A percentile compares a stretch with the other conserved stretches of the same genome.
These are phyloP conservation scores for Quillaja saponaria DNA, from an alignment of 306 rosid genomes.

Conservation along the genomic window DNA sequence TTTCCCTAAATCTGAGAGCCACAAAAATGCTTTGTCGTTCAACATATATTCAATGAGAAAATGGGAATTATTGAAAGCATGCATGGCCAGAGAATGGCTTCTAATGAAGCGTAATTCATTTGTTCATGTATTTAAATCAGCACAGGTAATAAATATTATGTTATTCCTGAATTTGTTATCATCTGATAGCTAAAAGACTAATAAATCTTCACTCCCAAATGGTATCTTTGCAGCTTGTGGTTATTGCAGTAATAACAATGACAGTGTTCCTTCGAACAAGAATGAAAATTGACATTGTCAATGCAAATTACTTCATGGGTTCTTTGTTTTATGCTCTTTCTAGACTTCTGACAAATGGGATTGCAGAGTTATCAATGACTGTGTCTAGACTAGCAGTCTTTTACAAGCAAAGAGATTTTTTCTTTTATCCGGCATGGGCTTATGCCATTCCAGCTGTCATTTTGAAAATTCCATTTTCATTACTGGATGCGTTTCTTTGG, in stretches of 20 bases:
- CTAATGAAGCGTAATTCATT: constrained; percentile 61
- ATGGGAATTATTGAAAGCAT: constrained; percentile 54
- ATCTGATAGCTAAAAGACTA: background rate
- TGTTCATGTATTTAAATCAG: constrained; percentile 51
- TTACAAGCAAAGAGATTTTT: constrained; percentile 58
- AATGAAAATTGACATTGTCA: constrained; percentile 43
- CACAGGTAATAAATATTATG: constrained; percentile 45
- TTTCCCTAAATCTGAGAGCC: constrained; percentile 39
- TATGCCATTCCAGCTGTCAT: constrained; percentile 54
- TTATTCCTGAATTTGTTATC: background rate
- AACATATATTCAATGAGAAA: constrained; percentile 42
- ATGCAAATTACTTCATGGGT: constrained; percentile 48
- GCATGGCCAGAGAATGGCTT: constrained; percentile 51
- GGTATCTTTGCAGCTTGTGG: constrained; percentile 43
- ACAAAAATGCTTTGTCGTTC: constrained; percentile 41
- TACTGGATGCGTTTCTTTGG: constrained; percentile 60
- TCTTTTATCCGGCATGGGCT: constrained; percentile 59
- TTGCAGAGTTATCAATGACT: constrained; percentile 52
- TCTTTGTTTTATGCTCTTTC: constrained; percentile 53
- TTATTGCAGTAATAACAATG: constrained; percentile 51
- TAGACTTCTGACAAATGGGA: constrained; percentile 43
- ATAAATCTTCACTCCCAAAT: background rate
- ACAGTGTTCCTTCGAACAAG: constrained; percentile 53
- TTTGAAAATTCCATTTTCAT: constrained; percentile 53
- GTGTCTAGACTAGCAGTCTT: constrained; percentile 51